These are phyloP conservation scores for Blastomyces parvus DNA, from an alignment of 2,329 filamentous ascomycete genomes.

Conservation along the genomic window DNA sequence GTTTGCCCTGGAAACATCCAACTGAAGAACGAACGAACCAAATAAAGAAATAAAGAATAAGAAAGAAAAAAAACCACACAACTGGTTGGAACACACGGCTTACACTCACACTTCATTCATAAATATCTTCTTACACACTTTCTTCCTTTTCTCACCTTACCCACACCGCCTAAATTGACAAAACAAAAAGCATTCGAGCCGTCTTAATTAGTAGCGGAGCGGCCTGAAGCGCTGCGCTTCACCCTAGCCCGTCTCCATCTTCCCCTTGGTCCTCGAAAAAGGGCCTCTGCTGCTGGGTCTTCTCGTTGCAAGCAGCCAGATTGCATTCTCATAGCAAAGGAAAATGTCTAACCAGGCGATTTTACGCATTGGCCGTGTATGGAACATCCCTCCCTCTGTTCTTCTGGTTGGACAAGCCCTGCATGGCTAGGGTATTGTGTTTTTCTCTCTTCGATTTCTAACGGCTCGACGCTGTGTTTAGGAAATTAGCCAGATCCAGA, in stretches of 20 bases:
- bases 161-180: neutral
- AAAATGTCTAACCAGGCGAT: constrained; percentile 74
- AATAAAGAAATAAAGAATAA: neutral
- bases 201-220: neutral
- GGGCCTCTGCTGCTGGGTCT: neutral
- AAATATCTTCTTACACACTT: neutral
- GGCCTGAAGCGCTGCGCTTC: neutral
- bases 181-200: neutral
- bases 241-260: neutral
- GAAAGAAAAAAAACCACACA: neutral
- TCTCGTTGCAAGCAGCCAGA: neutral
- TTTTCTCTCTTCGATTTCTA: constrained; percentile 9
- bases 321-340: constrained; percentile 4
- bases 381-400: constrained; percentile 19
- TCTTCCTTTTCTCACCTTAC: neutral
- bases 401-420: neutral
- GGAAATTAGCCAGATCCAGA: constrained; percentile 81
- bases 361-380: constrained; percentile 74
- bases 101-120: neutral
- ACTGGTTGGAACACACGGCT: neutral
- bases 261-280: neutral
- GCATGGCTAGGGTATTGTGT: neutral
- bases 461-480: constrained; percentile 30
- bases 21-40: neutral
- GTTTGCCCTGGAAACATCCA: neutral